Evolutionary conservation across 2,329 filamentous ascomycete species (phyloP).

Genomic region (Aureobasidium lini): DNA sequence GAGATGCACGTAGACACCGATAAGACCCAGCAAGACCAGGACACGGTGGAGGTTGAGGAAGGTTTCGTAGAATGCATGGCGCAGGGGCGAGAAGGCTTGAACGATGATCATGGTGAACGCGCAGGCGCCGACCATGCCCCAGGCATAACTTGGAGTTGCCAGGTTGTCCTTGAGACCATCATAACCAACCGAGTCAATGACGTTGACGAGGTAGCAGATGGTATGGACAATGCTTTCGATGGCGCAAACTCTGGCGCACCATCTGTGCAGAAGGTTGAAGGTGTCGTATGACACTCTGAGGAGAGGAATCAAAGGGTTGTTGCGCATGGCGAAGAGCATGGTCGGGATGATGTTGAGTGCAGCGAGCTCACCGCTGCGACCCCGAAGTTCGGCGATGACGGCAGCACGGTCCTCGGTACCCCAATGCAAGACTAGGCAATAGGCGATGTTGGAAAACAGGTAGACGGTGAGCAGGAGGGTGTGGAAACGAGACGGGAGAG

Average conservation of each 20-base stretch:
- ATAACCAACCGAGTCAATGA: slow-evolving; percentile 47
- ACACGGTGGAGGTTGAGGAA: slow-evolving; percentile 84
- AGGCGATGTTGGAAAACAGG: slow-evolving; percentile 65
- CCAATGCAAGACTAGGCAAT: slow-evolving; percentile 63
- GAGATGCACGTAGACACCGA: slow-evolving; percentile 73
- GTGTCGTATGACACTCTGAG: slow-evolving; percentile 91
- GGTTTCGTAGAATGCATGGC: slow-evolving; percentile 95
- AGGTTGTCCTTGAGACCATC: slow-evolving; percentile 49
- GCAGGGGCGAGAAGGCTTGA: slow-evolving; percentile 67
- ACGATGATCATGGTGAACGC: slow-evolving; percentile 61
- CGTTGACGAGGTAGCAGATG: slow-evolving; percentile 65
- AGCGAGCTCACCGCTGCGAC: slow-evolving; percentile 75
- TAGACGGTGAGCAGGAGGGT: slow-evolving; percentile 61
- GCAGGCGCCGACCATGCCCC: slow-evolving; percentile 52
- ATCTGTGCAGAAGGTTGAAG: slow-evolving; percentile 84
- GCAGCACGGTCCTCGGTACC: slow-evolving; percentile 39
- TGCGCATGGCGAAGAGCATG: slow-evolving; percentile 79
- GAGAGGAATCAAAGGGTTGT: slow-evolving; percentile 80
- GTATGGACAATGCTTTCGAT: slow-evolving; percentile 64
- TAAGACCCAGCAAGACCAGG: slow-evolving; percentile 59
- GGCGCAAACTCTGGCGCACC: slow-evolving; percentile 69
- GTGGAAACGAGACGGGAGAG: slow-evolving; percentile 72
- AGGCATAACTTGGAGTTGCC: slow-evolving; percentile 55
- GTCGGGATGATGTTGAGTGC: slow-evolving; percentile 89
- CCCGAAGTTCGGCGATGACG: slow-evolving; percentile 73